Evolutionary conservation across 345 rosid genomes (phyloP).

Genomic region (Gossypium turneri): DNA sequence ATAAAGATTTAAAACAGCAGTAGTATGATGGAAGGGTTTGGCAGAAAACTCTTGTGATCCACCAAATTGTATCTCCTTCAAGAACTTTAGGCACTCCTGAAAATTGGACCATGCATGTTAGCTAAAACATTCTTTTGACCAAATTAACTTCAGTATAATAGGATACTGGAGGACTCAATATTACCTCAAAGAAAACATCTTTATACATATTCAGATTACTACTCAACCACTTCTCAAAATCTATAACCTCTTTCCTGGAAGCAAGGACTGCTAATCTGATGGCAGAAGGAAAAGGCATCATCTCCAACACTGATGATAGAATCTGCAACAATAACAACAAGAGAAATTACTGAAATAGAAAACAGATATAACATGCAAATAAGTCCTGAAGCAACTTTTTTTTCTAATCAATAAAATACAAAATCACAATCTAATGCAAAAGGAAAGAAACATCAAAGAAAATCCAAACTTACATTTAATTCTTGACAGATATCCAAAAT

Average conservation of each 20-base stretch:
- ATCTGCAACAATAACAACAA: conserved; percentile 47
- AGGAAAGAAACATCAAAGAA: background rate
- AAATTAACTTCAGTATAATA: background rate
- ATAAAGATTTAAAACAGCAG: conserved; percentile 52
- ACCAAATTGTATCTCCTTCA: conserved; percentile 65
- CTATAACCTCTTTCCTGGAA: conserved; percentile 63
- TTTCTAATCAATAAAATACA: background rate
- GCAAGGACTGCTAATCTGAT: conserved; percentile 83
- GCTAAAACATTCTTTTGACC: conserved; percentile 10
- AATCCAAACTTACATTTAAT: conserved; percentile 54
- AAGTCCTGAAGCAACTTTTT: background rate
- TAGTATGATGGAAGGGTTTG: conserved; percentile 52
- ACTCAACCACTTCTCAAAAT: conserved; percentile 83
- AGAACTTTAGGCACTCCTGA: conserved; percentile 86
- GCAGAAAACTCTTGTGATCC: conserved; percentile 60
- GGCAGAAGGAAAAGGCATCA: conserved; percentile 59
- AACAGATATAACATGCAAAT: background rate
- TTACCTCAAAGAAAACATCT: conserved; percentile 81
- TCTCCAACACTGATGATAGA: conserved; percentile 58
- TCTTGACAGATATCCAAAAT: conserved; percentile 74
- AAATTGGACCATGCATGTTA: conserved; percentile 21
- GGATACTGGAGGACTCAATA: background rate
- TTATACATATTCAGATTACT: conserved; percentile 50
- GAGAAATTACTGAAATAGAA: background rate
- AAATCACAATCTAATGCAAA: background rate